Base-by-base conservation (phyloP, 169 alveolate genomes). In the Plasmodium reichenowi region DNA sequence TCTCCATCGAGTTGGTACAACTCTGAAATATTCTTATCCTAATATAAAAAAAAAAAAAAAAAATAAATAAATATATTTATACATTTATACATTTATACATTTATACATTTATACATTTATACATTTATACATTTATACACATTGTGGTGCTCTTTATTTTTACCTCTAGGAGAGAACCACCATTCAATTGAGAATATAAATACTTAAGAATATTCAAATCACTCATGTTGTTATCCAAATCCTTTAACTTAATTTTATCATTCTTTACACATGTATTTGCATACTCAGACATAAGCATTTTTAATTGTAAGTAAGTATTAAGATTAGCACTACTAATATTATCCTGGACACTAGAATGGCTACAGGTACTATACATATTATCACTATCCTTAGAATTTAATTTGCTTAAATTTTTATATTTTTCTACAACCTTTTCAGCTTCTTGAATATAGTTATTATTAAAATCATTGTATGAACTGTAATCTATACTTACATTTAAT, bases 331-430 rank as follows among this genome's bases (percentile, higher is more conserved):
- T 70, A 9, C 52, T 70, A 12, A 17, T 20, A 17, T 26, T 68
- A 43, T 64, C 76, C 13, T 64, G 72, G 2, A 64, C 15, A 9
- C 20, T 78, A 4, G 78, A 64, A 20, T 78, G 76, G 26, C 67
- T 56, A 15, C 78, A 64, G n/a, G 89, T 50, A 20, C 54, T 78
- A 45, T 78, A 78, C 89, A 78, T 78, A 24, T 78, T 78, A 17
- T 78, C 89, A 50, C 89, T 78, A 29, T 78, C 89, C 54, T 78
- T 78, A 22, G 89, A 78, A 26, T 78, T 78, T 5, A 78, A 32
- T 52, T 78, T 78, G 43, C 59, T 58, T 12, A 78, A 52, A 32
- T 78, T 78, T 50, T 78, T 78, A 45, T 78, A 78, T 66, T 78
- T 78, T 45, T 78, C 89, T 10, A 78, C 89, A 0, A 78, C 80